These are phyloP conservation scores for Angophora floribunda DNA, from an alignment of 345 rosid species.

Conservation along the genomic window DNA sequence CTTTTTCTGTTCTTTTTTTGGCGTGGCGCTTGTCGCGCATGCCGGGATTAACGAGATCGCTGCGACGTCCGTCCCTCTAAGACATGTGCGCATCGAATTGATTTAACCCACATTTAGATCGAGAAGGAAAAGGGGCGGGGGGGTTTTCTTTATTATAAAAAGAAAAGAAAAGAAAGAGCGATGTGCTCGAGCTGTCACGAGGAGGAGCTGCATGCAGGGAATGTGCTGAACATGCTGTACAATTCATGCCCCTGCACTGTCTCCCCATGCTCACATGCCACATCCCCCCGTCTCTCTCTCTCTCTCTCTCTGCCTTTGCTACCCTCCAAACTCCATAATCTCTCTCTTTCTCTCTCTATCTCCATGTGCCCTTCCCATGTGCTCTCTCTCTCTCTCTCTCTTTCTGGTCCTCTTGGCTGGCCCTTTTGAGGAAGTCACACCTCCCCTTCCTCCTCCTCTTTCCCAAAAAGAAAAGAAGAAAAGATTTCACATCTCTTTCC, in stretches of 20 bases:
- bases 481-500: conserved; percentile 18
- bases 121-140: background rate
- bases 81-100: background rate
- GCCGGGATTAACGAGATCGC: background rate
- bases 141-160: background rate
- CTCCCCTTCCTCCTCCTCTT: background rate
- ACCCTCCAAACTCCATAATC: background rate
- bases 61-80: background rate
- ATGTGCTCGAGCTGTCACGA: background rate
- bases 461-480: background rate
- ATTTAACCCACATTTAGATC: background rate
- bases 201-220: conserved; percentile 30
- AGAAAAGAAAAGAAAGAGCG: too few relatives aligned
- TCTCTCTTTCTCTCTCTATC: background rate
- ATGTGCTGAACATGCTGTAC: conserved; percentile 60
- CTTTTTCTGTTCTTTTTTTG: background rate
- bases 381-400: background rate
- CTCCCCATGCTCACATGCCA: conserved; percentile 19
- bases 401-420: background rate
- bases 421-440: background rate
- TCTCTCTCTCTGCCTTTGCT: background rate
- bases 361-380: background rate
- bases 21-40: background rate
- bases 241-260: conserved; percentile 36
- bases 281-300: background rate